A percentile compares a stretch with the other conserved stretches of the same genome.
phyloP scores from a whole-genome alignment of 305 asterid genomes.

The Plantago rigida region DNA sequence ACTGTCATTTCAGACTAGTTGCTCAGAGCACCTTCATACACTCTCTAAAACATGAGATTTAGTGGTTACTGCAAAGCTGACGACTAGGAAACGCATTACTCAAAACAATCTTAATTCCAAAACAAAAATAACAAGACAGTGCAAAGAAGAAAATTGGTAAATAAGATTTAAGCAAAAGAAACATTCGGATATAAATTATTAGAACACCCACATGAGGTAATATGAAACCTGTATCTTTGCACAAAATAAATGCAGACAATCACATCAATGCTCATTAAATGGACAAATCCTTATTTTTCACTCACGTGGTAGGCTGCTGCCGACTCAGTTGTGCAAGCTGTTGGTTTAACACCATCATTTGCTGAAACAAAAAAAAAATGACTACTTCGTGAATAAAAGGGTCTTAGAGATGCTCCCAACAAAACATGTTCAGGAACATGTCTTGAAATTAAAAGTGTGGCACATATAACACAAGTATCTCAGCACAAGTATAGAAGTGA shows the following conservation, averaged over 20 bases:
- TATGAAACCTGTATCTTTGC: neutral
- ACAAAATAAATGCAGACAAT: neutral
- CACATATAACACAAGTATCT: neutral
- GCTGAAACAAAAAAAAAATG: conserved; percentile 34
- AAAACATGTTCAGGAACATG: neutral
- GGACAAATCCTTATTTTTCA: conserved; percentile 18
- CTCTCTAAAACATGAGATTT: conserved; percentile 10
- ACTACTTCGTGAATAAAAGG: conserved; percentile 20
- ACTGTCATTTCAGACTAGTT: neutral
- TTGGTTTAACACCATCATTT: conserved; percentile 53
- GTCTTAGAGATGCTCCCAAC: neutral
- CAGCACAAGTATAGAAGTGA: neutral
- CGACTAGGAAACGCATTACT: neutral
- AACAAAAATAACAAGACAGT: neutral
- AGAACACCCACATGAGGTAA: neutral
- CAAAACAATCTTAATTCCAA: neutral
- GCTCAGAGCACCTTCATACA: conserved; percentile 11
- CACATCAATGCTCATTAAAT: neutral
- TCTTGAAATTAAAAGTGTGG: no score
- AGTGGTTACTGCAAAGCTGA: conserved; percentile 1
- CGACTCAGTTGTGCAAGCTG: conserved; percentile 45
- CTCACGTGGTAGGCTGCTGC: conserved; percentile 52
- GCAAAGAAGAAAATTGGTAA: neutral
- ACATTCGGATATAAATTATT: no score
- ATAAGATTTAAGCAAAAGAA: neutral